phyloP scores from a whole-genome alignment of 108 stramenopile genomes.

The Parmales sp. region DNA sequence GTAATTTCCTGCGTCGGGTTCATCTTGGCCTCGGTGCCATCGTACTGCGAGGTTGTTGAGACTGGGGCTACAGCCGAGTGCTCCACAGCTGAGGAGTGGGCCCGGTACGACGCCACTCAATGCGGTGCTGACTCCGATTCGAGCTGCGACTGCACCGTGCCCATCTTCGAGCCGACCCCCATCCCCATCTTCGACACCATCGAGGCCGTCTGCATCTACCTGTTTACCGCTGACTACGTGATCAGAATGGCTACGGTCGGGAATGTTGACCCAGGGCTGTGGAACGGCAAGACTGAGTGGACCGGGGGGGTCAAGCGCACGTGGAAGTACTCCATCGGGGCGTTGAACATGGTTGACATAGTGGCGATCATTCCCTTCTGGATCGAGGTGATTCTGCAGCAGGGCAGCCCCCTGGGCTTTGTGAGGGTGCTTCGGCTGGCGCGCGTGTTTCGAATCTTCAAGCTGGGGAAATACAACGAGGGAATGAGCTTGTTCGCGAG shows the following conservation, averaged over 20 bases:
- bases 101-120: too few relatives aligned
- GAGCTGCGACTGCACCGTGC: background rate
- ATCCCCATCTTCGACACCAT: conserved; percentile 9
- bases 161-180: background rate
- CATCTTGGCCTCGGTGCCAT: background rate
- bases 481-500: background rate
- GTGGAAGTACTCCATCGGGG: background rate
- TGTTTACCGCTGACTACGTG: conserved; percentile 21
- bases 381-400: conserved; percentile 13
- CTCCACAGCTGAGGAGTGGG: too few relatives aligned
- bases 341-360: conserved; percentile 22
- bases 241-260: background rate
- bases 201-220: conserved; percentile 14
- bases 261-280: background rate
- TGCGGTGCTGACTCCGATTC: too few relatives aligned
- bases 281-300: background rate
- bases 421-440: conserved; percentile 22
- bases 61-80: too few relatives aligned
- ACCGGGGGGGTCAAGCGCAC: background rate
- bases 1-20: background rate
- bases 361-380: conserved; percentile 27
- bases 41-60: background rate
- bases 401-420: conserved; percentile 4
- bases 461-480: conserved; percentile 11
- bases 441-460: conserved; percentile 17